Evolutionary conservation across 176 grass and related monocot genomes (phyloP).

Genomic region (Echinochloa phyllopogon): DNA sequence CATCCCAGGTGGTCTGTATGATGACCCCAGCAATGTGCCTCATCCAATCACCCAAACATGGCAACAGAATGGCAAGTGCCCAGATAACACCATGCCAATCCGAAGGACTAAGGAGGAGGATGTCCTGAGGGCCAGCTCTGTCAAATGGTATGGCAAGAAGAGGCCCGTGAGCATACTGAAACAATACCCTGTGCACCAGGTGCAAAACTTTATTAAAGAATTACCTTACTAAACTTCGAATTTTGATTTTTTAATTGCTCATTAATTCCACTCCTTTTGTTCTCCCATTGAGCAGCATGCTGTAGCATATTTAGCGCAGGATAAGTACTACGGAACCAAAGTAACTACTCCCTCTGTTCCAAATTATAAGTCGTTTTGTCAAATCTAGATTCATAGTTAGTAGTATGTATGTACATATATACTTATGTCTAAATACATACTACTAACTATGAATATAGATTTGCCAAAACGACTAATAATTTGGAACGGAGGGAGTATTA

Average conservation of each 20-base stretch:
- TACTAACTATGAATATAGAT: too few species aligned
- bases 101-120: constrained; percentile 66
- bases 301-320: constrained; percentile 61
- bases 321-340: constrained; percentile 72
- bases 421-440: too few species aligned
- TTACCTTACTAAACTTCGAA: neutral
- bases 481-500: too few species aligned
- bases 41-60: constrained; percentile 50
- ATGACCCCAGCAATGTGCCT: constrained; percentile 48
- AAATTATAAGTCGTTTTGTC: too few species aligned
- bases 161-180: constrained; percentile 43
- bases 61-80: constrained; percentile 64
- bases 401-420: too few species aligned
- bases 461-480: too few species aligned
- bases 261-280: constrained; percentile 4
- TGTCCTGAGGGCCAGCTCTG: constrained; percentile 57
- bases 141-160: constrained; percentile 63
- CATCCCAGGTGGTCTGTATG: constrained; percentile 56
- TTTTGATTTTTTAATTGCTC: neutral
- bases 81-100: constrained; percentile 64
- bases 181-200: constrained; percentile 64
- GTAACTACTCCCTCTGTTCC: too few species aligned
- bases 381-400: too few species aligned
- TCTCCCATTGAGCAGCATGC: constrained; percentile 54
- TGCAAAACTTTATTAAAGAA: neutral